Evolutionary conservation across 768 basidiomycete genomes (phyloP).

Genomic region (Hemileccinum rubropunctum): DNA sequence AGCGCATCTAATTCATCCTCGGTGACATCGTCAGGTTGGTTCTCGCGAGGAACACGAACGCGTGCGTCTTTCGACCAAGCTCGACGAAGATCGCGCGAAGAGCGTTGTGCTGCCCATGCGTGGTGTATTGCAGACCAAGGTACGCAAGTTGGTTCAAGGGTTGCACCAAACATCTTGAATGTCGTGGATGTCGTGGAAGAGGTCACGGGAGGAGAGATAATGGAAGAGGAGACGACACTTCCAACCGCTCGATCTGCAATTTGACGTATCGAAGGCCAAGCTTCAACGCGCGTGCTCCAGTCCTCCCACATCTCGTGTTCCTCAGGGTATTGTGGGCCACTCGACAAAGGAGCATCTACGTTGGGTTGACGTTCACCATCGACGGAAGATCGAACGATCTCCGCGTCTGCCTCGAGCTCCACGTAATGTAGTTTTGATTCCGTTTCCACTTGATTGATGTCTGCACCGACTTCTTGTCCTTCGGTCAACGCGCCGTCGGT

Average conservation of each 20-base stretch:
- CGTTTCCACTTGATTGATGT: slow-evolving; percentile 4
- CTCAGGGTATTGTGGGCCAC: slow-evolving; percentile 14
- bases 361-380: slow-evolving; percentile 11
- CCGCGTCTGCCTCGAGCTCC: slow-evolving; percentile 19
- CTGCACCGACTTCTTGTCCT: slow-evolving; percentile 3
- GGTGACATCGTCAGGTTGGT: slow-evolving; percentile 31
- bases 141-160: slow-evolving; percentile 51
- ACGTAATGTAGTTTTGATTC: slow-evolving; percentile 1
- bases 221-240: slow-evolving; percentile 44
- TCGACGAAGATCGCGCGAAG: slow-evolving; percentile 50
- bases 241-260: slow-evolving; percentile 80
- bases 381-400: slow-evolving; percentile 12
- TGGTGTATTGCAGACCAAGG: slow-evolving; percentile 65
- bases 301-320: slow-evolving; percentile 47
- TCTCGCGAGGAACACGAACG: slow-evolving; percentile 32
- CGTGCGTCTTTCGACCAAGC: slow-evolving; percentile 57
- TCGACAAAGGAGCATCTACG: not conserved
- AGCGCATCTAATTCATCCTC: slow-evolving; percentile 30
- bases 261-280: slow-evolving; percentile 66
- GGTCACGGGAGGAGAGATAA: slow-evolving; percentile 8
- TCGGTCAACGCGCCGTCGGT: not conserved
- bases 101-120: slow-evolving; percentile 62
- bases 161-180: slow-evolving; percentile 2
- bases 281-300: slow-evolving; percentile 69
- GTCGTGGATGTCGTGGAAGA: slow-evolving; percentile 19